Conservation (phyloP, 1,284 basidiomycete genomes). For the Cutaneotrichosporon cavernicola region DNA sequence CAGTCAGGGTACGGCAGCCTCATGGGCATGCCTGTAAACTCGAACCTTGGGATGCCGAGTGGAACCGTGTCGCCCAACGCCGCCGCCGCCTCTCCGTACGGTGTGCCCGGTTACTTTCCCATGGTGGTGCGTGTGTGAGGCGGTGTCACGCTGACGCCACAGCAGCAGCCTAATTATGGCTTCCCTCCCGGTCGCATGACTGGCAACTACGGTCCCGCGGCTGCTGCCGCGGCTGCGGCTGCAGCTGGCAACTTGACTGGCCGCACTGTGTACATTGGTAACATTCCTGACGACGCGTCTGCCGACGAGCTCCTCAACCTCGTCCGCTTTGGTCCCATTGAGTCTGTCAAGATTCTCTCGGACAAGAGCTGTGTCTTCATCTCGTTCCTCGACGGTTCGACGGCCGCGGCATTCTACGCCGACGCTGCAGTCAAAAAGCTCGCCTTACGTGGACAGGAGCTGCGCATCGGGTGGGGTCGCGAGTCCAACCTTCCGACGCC, state of each 20-base stretch:
- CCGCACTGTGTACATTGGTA: constrained; percentile 96
- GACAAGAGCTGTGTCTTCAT: constrained; percentile 98
- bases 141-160: not conserved
- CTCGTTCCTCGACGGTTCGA: constrained; percentile 87
- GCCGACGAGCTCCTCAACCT: constrained; percentile 97
- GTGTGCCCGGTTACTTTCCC: constrained; percentile 22
- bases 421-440: constrained; percentile 92
- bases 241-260: constrained; percentile 67
- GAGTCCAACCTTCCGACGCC: constrained; percentile 79
- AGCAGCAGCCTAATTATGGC: constrained; percentile 17
- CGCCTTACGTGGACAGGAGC: constrained; percentile 82
- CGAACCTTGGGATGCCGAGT: constrained; percentile 7
- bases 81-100: constrained; percentile 7
- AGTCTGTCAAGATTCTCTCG: constrained; percentile 90
- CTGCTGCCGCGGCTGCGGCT: constrained; percentile 72
- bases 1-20: constrained; percentile 18
- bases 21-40: constrained; percentile 13
- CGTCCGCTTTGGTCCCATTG: constrained; percentile 96
- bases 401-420: constrained; percentile 89
- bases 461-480: constrained; percentile 96
- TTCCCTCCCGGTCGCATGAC: constrained; percentile 54
- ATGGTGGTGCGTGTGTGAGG: constrained; percentile 16
- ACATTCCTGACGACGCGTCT: constrained; percentile 90
- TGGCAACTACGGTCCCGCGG: constrained; percentile 58
- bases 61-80: constrained; percentile 4